Base-by-base conservation (phyloP, 2,329 filamentous ascomycete genomes). In the Cladophialophora bantiana region DNA sequence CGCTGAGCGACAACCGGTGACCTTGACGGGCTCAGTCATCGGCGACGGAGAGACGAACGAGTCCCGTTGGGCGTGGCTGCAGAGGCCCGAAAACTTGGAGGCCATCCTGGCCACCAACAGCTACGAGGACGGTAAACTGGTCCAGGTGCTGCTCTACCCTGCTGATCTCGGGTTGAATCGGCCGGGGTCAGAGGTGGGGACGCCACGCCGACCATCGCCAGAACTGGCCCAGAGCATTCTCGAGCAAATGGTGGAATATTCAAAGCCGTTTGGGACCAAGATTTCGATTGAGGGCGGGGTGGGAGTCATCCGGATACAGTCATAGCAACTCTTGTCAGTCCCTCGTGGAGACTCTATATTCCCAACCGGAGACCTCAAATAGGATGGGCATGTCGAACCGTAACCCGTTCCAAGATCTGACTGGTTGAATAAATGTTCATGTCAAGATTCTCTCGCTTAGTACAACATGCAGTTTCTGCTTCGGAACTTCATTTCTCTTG, bases 211-310 rank as follows among this genome's bases (percentile, higher is more conserved):
- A 9, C 55, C 55, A 10, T 15, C 55, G 15, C 36, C 20, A 32
- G 55, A 58, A 12, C 26, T 15, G 26, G 55, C 55, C 26, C 55
- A 45, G 38, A 15, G 20, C 15, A 58, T 58, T 18, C 55, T 58
- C 55, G 55, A 58, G 38, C 34, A 31, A 18, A 15, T 58, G 4
- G 20, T 58, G n/a, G 55, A 58, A n/a, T 58, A 58, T 42, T 58
- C 55, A 26, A 58, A 32, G 55, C 55, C 55, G n/a, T 58, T 58
- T 40, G 55, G 55, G 13, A 58, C 55, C 9, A 26, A 58, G 55
- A 58, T 58, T 4, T 58, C 55, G 35, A 58, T 58, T 15, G 55
- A 58, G 13, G 31, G 45, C 26, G 55, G 36, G 13, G 35, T 58
- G 9, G 55, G 55, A 32, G 55, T 58, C 38, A 58, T 58, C 15